Evolutionary conservation across 352 stramenopile genomes (phyloP), one percentile per base, ranked within the genome.

Genomic region (Phytophthora gonapodyides): DNA sequence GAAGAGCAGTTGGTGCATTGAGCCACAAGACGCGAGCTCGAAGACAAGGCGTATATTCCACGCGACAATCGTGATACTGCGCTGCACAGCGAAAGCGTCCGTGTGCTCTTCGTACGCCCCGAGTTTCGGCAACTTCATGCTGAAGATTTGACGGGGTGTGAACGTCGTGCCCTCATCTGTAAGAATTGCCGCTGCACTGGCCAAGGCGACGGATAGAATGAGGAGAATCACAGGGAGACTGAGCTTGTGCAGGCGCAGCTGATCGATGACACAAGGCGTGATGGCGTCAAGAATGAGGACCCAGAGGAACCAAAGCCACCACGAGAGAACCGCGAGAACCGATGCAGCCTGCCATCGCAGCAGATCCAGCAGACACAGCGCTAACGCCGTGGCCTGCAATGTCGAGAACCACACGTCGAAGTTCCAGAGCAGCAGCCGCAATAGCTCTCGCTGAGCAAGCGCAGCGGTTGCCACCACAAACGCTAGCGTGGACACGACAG

Each of bases 291-390:
- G 35, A 6, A 64, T 42, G 7, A 85, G 60, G 7, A 77, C 2
- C 45, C 51, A 81, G 45, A 80, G 71, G 30, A 80, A 76, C 73
- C 76, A 82, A 17, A 78, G 19, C 52, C 45, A 51, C 71, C 73
- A 82, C 11, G 71, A 57, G 12, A 75, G 8, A 17, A 81, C 21
- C n/a, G 65, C 70, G 45, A 82, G 38, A 30, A 55, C 30, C 5
- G 16, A 68, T 12, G 68, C 50, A 11, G 42, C 13, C 24, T 78
- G 65, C 73, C 76, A 85, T 0, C 44, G 19, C 17, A 63, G 50
- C 42, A 78, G 31, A 41, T 70, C 71, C 13, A 62, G 60, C 15
- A 81, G 41, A 13, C 69, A 71, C 7, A 69, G 31, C 1, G 57
- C 46, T 6, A 64, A 31, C 2, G 17, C 21, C 3, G 47, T 44